phyloP scores from a whole-genome alignment of 2,329 filamentous ascomycete species.

The Talaromyces albobiverticillius region DNA sequence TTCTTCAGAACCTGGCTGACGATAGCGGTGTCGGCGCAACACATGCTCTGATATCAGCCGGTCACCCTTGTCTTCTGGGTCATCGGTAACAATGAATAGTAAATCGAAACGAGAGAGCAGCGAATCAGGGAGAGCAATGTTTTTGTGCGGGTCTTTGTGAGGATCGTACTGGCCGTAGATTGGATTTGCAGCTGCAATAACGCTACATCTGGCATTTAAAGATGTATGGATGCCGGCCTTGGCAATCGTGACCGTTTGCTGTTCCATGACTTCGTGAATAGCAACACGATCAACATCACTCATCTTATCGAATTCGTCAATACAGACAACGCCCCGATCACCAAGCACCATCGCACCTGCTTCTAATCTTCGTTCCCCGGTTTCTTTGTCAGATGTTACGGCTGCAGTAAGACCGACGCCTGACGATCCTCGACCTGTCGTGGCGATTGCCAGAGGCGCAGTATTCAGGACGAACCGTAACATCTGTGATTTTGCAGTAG shows the following conservation, averaged over 20 bases:
- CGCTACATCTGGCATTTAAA: slow-evolving; percentile 92
- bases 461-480: slow-evolving; percentile 96
- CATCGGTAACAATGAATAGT: slow-evolving; percentile 94
- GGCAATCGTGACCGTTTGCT: slow-evolving; percentile 97
- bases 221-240: slow-evolving; percentile 98
- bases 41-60: slow-evolving; percentile 94
- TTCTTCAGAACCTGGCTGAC: slow-evolving; percentile 87
- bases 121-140: slow-evolving; percentile 95
- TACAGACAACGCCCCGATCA: slow-evolving; percentile 95
- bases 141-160: slow-evolving; percentile 97
- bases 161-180: slow-evolving; percentile 98
- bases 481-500: slow-evolving; percentile 97
- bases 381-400: slow-evolving; percentile 95
- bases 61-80: slow-evolving; percentile 92
- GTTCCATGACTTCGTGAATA: slow-evolving; percentile 99
- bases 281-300: slow-evolving; percentile 96
- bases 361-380: slow-evolving; percentile 88
- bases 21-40: slow-evolving; percentile 93
- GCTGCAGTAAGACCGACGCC: slow-evolving; percentile 97
- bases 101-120: slow-evolving; percentile 97
- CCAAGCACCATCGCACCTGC: slow-evolving; percentile 98
- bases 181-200: slow-evolving; percentile 93
- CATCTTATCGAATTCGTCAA: slow-evolving; percentile 99
- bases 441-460: slow-evolving; percentile 91
- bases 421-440: slow-evolving; percentile 92